Conservation (phyloP, 2,329 filamentous ascomycete species). For the Alternaria consortialis region DNA sequence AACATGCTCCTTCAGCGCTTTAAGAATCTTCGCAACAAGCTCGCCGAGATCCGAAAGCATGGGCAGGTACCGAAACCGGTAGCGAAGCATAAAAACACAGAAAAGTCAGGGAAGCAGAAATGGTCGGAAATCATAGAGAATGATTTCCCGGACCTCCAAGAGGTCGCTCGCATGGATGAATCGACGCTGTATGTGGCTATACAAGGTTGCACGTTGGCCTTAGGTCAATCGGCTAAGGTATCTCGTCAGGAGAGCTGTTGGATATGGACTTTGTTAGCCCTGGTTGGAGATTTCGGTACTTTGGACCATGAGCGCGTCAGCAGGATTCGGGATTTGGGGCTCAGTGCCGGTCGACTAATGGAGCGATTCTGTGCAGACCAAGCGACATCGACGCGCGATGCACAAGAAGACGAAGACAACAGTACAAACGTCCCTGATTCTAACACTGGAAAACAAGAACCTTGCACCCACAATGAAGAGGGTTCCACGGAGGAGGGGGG, state of each 20-base stretch:
- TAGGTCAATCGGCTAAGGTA: constrained; percentile 67
- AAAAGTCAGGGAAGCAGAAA: constrained; percentile 49
- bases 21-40: constrained; percentile 66
- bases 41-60: constrained; percentile 62
- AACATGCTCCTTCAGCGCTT: constrained; percentile 72
- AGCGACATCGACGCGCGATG: background rate
- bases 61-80: background rate
- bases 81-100: background rate
- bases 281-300: constrained; percentile 76
- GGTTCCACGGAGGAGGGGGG: background rate
- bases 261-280: constrained; percentile 84
- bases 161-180: constrained; percentile 67
- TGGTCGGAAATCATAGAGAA: constrained; percentile 43
- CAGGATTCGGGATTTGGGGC: constrained; percentile 79
- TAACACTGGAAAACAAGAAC: background rate
- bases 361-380: constrained; percentile 37
- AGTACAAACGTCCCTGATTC: background rate
- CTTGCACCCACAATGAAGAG: background rate
- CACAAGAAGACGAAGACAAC: background rate
- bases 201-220: constrained; percentile 67
- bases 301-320: constrained; percentile 79
- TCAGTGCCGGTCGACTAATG: constrained; percentile 72
- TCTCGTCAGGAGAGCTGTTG: constrained; percentile 77
- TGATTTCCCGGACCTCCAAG: constrained; percentile 57
- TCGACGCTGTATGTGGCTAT: constrained; percentile 72